phyloP scores from a whole-genome alignment of 129 eudicot genomes.

The Helichrysum umbraculigerum region DNA sequence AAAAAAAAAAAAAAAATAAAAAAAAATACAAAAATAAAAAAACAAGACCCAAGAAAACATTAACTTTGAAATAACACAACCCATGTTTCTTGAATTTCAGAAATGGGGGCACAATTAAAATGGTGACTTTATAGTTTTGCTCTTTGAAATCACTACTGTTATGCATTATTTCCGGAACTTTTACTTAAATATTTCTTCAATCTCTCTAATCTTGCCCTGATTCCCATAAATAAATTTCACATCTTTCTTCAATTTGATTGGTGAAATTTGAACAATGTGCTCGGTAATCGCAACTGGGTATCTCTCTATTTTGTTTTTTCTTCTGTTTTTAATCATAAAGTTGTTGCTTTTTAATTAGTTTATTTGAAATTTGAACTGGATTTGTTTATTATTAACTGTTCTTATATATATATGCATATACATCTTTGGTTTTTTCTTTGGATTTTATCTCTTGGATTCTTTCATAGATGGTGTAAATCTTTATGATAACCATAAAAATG shows the following conservation, averaged over 20 bases:
- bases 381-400: constrained; percentile 8
- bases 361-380: constrained; percentile 34
- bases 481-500: constrained; percentile 20
- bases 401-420: neutral
- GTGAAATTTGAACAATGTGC: constrained; percentile 35
- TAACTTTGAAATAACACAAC: constrained; percentile 23
- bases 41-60: constrained; percentile 11
- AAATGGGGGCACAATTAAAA: constrained; percentile 29
- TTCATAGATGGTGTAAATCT: constrained; percentile 14
- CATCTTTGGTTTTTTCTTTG: neutral
- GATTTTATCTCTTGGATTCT: constrained; percentile 24
- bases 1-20: neutral
- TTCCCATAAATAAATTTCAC: constrained; percentile 23
- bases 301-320: constrained; percentile 27
- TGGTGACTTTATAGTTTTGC: constrained; percentile 21
- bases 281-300: constrained; percentile 45
- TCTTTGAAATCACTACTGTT: constrained; percentile 28
- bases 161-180: constrained; percentile 33
- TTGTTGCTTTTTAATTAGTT: constrained; percentile 21
- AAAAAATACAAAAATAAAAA: too few species aligned
- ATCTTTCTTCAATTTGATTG: constrained; percentile 31
- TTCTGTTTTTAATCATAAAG: constrained; percentile 15
- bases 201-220: constrained; percentile 26
- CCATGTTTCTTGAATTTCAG: constrained; percentile 30
- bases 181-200: constrained; percentile 19